Evolutionary conservation across 2,329 filamentous ascomycete species (phyloP).

Genomic region (Monosporascus ibericus): DNA sequence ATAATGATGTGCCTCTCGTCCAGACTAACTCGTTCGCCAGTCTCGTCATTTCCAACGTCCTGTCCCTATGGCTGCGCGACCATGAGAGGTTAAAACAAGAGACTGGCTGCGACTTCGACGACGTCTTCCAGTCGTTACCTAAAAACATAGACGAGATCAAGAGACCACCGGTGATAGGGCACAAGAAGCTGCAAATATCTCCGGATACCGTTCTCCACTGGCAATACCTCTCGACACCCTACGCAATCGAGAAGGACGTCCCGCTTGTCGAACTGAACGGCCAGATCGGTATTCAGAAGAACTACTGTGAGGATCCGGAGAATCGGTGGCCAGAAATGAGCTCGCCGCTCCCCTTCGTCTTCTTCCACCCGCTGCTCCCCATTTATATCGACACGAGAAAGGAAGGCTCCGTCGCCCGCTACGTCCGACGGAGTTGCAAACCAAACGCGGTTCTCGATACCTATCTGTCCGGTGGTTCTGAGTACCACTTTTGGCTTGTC

Average conservation of each 20-base stretch:
- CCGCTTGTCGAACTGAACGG: conserved; percentile 69
- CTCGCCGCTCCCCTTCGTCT: conserved; percentile 66
- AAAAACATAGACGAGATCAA: conserved; percentile 36
- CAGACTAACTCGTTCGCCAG: conserved; percentile 74
- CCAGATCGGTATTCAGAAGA: conserved; percentile 65
- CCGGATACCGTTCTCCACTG: conserved; percentile 59
- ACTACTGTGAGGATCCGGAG: conserved; percentile 60
- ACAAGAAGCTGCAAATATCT: conserved; percentile 37
- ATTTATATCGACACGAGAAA: conserved; percentile 83
- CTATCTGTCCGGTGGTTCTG: conserved; percentile 67
- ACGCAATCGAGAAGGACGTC: conserved; percentile 49
- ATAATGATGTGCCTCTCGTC: conserved; percentile 51
- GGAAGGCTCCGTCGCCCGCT: conserved; percentile 81
- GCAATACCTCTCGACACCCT: conserved; percentile 55
- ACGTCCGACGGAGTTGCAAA: conserved; percentile 84
- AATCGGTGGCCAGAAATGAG: conserved; percentile 64
- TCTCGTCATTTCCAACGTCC: conserved; percentile 65
- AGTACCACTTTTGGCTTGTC: conserved; percentile 91
- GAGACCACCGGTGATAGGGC: conserved; percentile 43
- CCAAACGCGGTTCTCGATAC: conserved; percentile 88
- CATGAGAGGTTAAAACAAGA: conserved; percentile 61
- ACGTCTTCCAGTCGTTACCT: conserved; percentile 60
- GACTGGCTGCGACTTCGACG: conserved; percentile 55
- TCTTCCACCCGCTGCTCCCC: conserved; percentile 82
- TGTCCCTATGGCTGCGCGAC: conserved; percentile 75